These are phyloP conservation scores for Podosphaera aphanis DNA, from an alignment of 2,329 filamentous ascomycete genomes.

Conservation along the genomic window DNA sequence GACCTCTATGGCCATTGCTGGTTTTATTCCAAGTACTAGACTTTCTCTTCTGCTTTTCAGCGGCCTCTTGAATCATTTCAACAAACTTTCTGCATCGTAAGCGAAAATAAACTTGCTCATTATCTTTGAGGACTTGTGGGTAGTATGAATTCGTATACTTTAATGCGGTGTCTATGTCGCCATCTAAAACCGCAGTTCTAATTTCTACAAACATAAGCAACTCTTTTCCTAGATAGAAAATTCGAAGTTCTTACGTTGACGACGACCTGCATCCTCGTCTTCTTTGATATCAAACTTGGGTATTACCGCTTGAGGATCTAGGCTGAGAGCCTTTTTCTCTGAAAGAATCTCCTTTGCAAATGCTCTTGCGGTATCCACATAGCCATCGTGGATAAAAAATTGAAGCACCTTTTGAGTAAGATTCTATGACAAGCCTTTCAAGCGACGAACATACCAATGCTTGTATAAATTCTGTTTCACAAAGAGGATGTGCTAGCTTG, in stretches of 20 bases:
- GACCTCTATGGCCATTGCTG: slow-evolving; percentile 18
- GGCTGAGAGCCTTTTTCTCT: slow-evolving; percentile 47
- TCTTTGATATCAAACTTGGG: slow-evolving; percentile 46
- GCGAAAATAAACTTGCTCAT: slow-evolving; percentile 69
- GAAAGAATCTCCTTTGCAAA: slow-evolving; percentile 62
- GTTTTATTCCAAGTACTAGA: slow-evolving; percentile 14
- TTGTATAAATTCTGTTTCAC: slow-evolving; percentile 61
- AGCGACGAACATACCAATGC: slow-evolving; percentile 32
- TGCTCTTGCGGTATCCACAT: slow-evolving; percentile 73
- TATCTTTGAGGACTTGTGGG: slow-evolving; percentile 52
- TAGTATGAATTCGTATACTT: slow-evolving; percentile 60
- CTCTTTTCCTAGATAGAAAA: neutral
- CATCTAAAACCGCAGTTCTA: slow-evolving; percentile 64
- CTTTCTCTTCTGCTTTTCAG: slow-evolving; percentile 29
- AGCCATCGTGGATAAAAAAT: slow-evolving; percentile 85
- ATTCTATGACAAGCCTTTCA: slow-evolving; percentile 1
- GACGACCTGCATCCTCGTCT: slow-evolving; percentile 64
- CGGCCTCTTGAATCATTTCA: slow-evolving; percentile 66
- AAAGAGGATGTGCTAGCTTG: slow-evolving; percentile 31
- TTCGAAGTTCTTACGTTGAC: slow-evolving; percentile 43
- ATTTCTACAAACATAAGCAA: slow-evolving; percentile 36
- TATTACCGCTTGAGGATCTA: slow-evolving; percentile 27
- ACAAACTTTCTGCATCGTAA: slow-evolving; percentile 80
- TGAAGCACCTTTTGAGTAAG: slow-evolving; percentile 36
- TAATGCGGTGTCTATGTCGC: slow-evolving; percentile 78